Evolutionary conservation across 768 basidiomycete genomes (phyloP).

Genomic region (Rhodotorula taiwanensis): DNA sequence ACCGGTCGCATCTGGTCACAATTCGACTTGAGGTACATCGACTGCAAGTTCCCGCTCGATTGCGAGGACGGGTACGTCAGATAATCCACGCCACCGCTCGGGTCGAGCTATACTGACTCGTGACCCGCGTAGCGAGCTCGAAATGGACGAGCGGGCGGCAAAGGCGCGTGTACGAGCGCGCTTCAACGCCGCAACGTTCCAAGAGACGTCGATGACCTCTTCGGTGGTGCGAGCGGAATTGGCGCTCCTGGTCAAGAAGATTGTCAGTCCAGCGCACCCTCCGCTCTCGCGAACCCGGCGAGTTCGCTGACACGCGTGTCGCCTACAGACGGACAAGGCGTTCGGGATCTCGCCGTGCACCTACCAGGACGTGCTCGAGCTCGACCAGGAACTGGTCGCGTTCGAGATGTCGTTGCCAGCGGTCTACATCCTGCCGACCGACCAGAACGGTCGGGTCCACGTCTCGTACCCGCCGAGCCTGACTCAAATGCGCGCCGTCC

Average conservation of each 20-base stretch:
- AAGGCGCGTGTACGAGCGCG: conserved; percentile 12
- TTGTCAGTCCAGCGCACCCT: background rate
- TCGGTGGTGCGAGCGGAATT: conserved; percentile 2
- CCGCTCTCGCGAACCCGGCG: no score
- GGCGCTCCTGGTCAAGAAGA: conserved; percentile 22
- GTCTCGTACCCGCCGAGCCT: background rate
- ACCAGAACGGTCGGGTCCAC: background rate
- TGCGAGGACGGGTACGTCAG: conserved; percentile 14
- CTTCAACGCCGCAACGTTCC: background rate
- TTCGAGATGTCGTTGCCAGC: conserved; percentile 19
- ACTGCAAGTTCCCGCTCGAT: conserved; percentile 30
- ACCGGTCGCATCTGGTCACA: conserved; percentile 17
- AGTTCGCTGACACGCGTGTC: background rate
- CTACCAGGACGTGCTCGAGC: conserved; percentile 9
- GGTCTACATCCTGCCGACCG: conserved; percentile 6
- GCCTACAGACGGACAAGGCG: conserved; percentile 18
- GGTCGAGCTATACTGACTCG: background rate
- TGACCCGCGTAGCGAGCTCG: conserved; percentile 7
- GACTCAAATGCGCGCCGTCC: background rate
- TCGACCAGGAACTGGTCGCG: conserved; percentile 18
- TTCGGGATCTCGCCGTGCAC: conserved; percentile 16
- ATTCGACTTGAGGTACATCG: conserved; percentile 26
- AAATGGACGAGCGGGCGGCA: conserved; percentile 20
- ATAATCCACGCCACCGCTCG: no score
- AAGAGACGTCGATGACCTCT: conserved; percentile 28